Evolutionary conservation across 768 basidiomycete species (phyloP), one percentile per base, ranked within the genome.

Genomic region (Trametes maxima): DNA sequence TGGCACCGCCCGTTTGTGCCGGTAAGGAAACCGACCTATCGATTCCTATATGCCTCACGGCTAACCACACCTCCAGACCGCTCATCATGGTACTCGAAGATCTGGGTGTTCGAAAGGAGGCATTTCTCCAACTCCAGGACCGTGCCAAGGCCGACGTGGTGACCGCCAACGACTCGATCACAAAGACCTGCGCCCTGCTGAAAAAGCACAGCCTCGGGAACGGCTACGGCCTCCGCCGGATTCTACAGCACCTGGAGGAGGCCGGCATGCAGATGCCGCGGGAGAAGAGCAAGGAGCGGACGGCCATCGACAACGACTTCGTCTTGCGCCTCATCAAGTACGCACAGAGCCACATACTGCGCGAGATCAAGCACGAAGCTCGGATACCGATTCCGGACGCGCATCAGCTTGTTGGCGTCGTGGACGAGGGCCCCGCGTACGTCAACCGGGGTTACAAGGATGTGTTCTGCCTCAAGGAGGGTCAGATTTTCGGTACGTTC

Each of bases 11-110:
- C 85, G 90, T 71, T 76, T 94, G 11, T 94, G 93, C 68, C 79
- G 89, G 89, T 91, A 28, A 16, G 76, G 55, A 28, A 19, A 12
- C 16, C 28, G 4, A 28, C 19, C 54, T 14, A 17, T 43, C 55
- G 44, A 43, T 16, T 36, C 8, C n/a, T 11, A 52, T 24, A 6
- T 33, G 60, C 16, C 1, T 22, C 6, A 25, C 14, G 19, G 45
- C 45, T 46, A 42, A 28, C 54, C 2, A 36, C 24, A 35, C 22
- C 24, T 24, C 5, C 54, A 93, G 91, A 51, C 83, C 89, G 2
- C 71, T 92, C 12, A 80, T 93, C 28, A 90, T 88, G 85, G 77
- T 91, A 2, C 77, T 94, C 8, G 93, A 94, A 70, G 88, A 89
- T 64, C 79, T 87, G 13, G 87, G 86, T 3, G 86, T 92, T 19